Base-by-base conservation (phyloP, 2,329 filamentous ascomycete species). In the Sporothrix mexicana region DNA sequence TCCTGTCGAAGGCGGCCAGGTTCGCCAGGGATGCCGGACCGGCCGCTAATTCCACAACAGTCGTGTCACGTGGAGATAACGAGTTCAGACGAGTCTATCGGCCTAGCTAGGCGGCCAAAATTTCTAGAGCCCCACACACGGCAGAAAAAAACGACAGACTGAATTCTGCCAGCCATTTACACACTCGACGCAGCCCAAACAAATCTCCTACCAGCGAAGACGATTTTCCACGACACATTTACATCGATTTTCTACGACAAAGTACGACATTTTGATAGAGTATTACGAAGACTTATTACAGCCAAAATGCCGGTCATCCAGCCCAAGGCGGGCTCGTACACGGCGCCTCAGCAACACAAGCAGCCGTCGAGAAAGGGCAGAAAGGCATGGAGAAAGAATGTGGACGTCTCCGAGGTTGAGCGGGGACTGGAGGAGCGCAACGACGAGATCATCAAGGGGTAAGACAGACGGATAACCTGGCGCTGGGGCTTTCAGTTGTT, bases 351-450 rank as follows among this genome's bases (percentile, higher is more conserved):
- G 75, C 93, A 97, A 77, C 90, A 92, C 83, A 94, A 89, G 76
- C 96, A 99, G 82, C 90, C 94, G 36, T 98, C 95, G 5, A 88
- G 96, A 80, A 99, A 99, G 82, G 96, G 97, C 78, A 98, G 98
- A 84, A 98, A 97, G 85, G 95, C 96, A 45, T 99, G 96, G 96
- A 89, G 96, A 80, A 99, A 98, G 82, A 97, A 99, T 84, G 94
- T 99, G 82, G 94, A 99, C 83, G 89, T 98, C 75, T 92, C 93
- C 41, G 91, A 97, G 75, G 89, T 99, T 36, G 88, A 95, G 78
- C 84, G 92, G 71, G 96, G 96, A 74, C 88, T 99, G 47, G 91
- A 94, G 75, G 88, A 92, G 79, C 85, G 97, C 76, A 94, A 96
- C 78, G 92, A 97, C 73, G 93, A 98, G 84, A 92, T 98, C 74